Base-by-base conservation (phyloP, 345 rosid species). In the Gynandropsis gynandra region DNA sequence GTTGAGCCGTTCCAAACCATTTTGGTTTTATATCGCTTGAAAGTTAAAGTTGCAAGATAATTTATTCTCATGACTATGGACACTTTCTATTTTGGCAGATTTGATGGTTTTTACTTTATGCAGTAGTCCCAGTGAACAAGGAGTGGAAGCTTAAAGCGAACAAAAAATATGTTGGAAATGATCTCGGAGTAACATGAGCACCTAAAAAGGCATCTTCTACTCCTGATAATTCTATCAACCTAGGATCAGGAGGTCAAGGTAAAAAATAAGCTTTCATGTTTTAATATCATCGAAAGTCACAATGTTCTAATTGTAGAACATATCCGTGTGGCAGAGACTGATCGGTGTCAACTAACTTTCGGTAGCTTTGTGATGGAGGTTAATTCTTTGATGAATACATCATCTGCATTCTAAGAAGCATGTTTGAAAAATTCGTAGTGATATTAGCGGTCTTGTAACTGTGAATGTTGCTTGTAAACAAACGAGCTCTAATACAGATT, bases 61-160 rank as follows among this genome's bases (percentile, higher is more conserved):
- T n/a, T n/a, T n/a, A n/a, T n/a, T n/a, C n/a, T n/a, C n/a, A n/a
- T n/a, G n/a, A n/a, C n/a, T n/a, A n/a, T n/a, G n/a, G n/a, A n/a
- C n/a, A n/a, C n/a, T n/a, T n/a, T n/a, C n/a, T n/a, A n/a, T n/a
- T n/a, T n/a, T n/a, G n/a, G n/a, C n/a, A n/a, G n/a, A n/a, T n/a
- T n/a, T n/a, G n/a, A n/a, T n/a, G n/a, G n/a, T n/a, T n/a, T n/a
- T n/a, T n/a, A n/a, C n/a, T n/a, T n/a, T n/a, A n/a, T n/a, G n/a
- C n/a, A n/a, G n/a, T n/a, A n/a, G n/a, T n/a, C n/a, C n/a, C n/a
- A n/a, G n/a, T 69, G 42, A 74, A 72, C 34, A 85, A 77, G 64
- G 87, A 85, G 63, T 85, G 95, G 95, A 85, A 80, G 70, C 87
- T 87, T 37, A 85, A 85, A 66, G 65, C 77, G 2, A 76, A 67